These are phyloP conservation scores for Ormosia semicastrata DNA, from an alignment of 306 rosid species.

Conservation along the genomic window DNA sequence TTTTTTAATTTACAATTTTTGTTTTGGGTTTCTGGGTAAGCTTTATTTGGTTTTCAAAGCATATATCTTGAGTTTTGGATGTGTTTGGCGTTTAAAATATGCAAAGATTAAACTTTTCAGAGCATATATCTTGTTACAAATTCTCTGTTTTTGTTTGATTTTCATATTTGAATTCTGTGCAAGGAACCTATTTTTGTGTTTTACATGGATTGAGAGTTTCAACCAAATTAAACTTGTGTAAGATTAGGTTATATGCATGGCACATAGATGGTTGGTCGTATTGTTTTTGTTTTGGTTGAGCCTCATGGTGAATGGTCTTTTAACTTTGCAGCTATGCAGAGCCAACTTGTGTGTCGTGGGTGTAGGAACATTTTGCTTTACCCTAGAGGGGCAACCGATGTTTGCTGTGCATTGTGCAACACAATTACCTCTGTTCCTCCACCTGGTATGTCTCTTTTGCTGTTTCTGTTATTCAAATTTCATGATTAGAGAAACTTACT, in stretches of 20 bases:
- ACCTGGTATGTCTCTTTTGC: constrained; percentile 45
- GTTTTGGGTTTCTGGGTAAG: not conserved
- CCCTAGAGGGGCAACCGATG: constrained; percentile 79
- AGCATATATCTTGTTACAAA: not conserved
- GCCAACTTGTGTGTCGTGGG: constrained; percentile 75
- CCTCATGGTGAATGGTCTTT: not conserved
- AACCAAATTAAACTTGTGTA: not conserved
- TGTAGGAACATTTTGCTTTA: constrained; percentile 75
- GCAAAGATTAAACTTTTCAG: not conserved
- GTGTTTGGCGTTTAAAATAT: not conserved
- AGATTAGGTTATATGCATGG: not conserved
- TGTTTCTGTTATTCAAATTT: not conserved
- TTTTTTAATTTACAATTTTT: not conserved
- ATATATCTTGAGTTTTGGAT: not conserved
- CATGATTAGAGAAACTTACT: not conserved
- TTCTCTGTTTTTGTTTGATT: no score
- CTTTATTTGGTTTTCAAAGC: not conserved
- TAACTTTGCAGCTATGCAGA: constrained; percentile 73
- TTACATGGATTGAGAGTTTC: not conserved
- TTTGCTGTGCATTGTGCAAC: constrained; percentile 74
- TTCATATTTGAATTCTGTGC: not conserved
- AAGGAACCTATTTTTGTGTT: not conserved
- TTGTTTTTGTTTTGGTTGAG: not conserved
- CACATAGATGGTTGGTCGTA: not conserved
- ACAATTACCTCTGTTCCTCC: constrained; percentile 62